Conservation (phyloP, 2,329 filamentous ascomycete genomes). For the Cladosporium sp. region DNA sequence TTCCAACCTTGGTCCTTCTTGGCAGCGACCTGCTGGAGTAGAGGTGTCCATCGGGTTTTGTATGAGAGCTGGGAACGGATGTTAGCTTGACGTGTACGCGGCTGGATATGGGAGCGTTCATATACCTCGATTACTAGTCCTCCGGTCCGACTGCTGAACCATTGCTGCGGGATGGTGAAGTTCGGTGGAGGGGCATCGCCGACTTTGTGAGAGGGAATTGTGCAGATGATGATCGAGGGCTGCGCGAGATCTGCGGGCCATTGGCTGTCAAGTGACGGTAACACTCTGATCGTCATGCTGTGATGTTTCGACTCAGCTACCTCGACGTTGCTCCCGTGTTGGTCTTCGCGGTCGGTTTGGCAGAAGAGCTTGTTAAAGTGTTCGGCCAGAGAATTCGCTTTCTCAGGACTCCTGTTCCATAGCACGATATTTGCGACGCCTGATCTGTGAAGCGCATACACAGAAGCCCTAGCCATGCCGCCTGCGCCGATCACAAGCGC, state of each 20-base stretch:
- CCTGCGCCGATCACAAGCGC: slow-evolving; percentile 38
- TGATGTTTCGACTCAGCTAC: too few species aligned
- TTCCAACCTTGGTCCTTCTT: background rate
- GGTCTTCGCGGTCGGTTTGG: too few species aligned
- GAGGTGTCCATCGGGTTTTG: background rate
- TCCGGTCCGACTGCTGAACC: background rate
- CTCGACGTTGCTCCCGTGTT: too few species aligned
- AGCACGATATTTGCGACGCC: background rate
- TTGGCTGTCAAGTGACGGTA: background rate
- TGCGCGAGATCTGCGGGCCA: background rate
- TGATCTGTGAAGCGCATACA: slow-evolving; percentile 1
- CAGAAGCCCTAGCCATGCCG: slow-evolving; percentile 38
- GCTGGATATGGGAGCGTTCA: too few species aligned
- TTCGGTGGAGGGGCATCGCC: background rate
- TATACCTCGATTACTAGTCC: background rate
- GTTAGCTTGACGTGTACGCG: too few species aligned
- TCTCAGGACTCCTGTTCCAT: background rate
- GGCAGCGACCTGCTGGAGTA: background rate
- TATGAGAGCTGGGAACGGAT: background rate
- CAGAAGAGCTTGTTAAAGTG: background rate
- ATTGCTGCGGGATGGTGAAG: background rate
- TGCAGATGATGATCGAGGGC: slow-evolving; percentile 1
- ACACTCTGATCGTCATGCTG: background rate
- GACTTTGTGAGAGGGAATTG: background rate
- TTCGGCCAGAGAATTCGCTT: background rate